Percentiles rank a stretch among this genome's conserved stretches.
These are phyloP conservation scores for Blastobotrys robertii DNA, from an alignment of 805 yeast species.

Conservation along the genomic window DNA sequence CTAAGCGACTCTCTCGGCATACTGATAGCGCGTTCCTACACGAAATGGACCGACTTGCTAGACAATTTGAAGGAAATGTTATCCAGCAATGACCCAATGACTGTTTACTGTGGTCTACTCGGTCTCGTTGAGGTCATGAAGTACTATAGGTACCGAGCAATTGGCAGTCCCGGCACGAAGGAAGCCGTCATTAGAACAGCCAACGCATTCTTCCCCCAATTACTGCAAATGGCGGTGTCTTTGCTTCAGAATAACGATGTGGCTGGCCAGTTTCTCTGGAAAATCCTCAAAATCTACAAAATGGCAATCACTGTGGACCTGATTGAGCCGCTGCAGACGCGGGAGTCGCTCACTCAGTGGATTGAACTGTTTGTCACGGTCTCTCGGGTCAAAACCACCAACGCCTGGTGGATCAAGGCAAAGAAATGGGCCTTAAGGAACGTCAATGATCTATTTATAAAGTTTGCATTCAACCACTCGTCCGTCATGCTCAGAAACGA, in stretches of 20 bases:
- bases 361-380: slow-evolving; percentile 59
- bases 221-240: slow-evolving; percentile 46
- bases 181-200: slow-evolving; percentile 27
- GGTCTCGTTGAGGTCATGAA: slow-evolving; percentile 44
- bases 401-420: slow-evolving; percentile 51
- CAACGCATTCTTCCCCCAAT: slow-evolving; percentile 47
- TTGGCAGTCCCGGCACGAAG: slow-evolving; percentile 24
- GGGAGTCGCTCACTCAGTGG: slow-evolving; percentile 51
- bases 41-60: slow-evolving; percentile 46
- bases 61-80: slow-evolving; percentile 37
- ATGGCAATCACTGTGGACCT: slow-evolving; percentile 54
- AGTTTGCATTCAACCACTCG: slow-evolving; percentile 4
- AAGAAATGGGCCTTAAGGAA: slow-evolving; percentile 83
- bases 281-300: slow-evolving; percentile 66
- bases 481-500: neutral
- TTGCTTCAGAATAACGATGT: slow-evolving; percentile 31
- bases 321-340: slow-evolving; percentile 51
- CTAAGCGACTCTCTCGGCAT: slow-evolving; percentile 32
- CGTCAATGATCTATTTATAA: slow-evolving; percentile 7
- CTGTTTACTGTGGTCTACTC: slow-evolving; percentile 55
- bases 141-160: slow-evolving; percentile 58
- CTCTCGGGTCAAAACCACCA: slow-evolving; percentile 46
- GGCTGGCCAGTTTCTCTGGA: slow-evolving; percentile 64
- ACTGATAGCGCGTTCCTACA: slow-evolving; percentile 41
- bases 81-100: slow-evolving; percentile 12